Conservation (phyloP, 2,329 filamentous ascomycete species). For the Xylaria sp. region DNA sequence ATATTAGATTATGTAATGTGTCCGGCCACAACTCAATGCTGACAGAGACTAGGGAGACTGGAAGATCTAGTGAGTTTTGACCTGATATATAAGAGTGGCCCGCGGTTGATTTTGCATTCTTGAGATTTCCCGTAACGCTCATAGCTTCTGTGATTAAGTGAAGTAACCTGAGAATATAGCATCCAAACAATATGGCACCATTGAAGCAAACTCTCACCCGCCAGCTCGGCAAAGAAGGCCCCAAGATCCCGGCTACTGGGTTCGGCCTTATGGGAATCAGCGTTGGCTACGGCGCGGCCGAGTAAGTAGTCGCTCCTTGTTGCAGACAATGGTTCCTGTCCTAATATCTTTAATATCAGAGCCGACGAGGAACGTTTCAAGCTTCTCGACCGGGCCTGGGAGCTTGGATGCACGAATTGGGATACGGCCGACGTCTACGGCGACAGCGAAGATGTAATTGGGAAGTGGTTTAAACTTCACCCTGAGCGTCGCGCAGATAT, state of each 20-base stretch:
- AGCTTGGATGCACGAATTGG: slow-evolving; percentile 33
- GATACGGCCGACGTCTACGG: slow-evolving; percentile 36
- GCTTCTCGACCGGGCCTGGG: slow-evolving; percentile 31
- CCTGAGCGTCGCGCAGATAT: slow-evolving; percentile 57
- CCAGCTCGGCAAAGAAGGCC: slow-evolving; percentile 26
- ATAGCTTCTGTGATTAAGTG: neutral
- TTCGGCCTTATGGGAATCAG: slow-evolving; percentile 34
- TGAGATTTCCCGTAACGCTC: neutral
- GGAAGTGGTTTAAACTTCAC: slow-evolving; percentile 49
- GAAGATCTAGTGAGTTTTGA: neutral
- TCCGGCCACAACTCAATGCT: neutral
- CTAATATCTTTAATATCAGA: neutral
- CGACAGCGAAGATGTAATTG: slow-evolving; percentile 55
- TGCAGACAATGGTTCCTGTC: neutral
- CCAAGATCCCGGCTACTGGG: slow-evolving; percentile 26
- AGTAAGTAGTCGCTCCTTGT: slow-evolving; percentile 1
- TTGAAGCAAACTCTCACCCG: slow-evolving; percentile 4
- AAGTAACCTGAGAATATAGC: neutral
- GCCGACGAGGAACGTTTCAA: slow-evolving; percentile 18
- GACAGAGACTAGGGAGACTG: neutral
- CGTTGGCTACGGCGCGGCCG: slow-evolving; percentile 24
- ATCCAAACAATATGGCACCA: slow-evolving; percentile 16
- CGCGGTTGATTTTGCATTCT: neutral
- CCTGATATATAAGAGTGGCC: neutral
- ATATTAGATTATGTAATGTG: neutral